Evolutionary conservation across 2,329 filamentous ascomycete species (phyloP).

Genomic region (Hypoxylon sp.): DNA sequence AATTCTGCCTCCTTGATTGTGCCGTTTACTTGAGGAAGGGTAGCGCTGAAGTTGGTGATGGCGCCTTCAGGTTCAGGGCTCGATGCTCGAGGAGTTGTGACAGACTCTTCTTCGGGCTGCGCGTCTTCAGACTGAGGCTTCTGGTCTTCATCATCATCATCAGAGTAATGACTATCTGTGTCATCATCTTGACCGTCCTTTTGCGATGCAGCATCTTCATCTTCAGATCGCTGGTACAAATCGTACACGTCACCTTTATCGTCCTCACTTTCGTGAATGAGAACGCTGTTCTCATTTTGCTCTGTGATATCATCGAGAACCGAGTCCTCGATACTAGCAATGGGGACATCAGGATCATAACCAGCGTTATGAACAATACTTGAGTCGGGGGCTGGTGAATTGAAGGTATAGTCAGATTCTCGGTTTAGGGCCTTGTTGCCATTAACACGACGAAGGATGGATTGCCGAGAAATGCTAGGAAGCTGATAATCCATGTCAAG

Average conservation of each 20-base stretch:
- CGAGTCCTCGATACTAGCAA: conserved; percentile 85
- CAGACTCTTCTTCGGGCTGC: conserved; percentile 60
- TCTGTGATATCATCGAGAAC: conserved; percentile 65
- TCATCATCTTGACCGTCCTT: conserved; percentile 60
- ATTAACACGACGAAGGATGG: conserved; percentile 90
- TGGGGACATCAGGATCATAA: conserved; percentile 88
- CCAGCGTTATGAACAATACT: conserved; percentile 70
- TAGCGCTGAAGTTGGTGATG: conserved; percentile 52
- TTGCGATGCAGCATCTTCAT: conserved; percentile 49
- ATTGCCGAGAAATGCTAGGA: conserved; percentile 91
- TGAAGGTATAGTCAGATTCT: conserved; percentile 74
- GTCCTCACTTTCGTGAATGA: conserved; percentile 76
- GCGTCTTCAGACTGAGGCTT: conserved; percentile 45
- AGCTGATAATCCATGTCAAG: conserved; percentile 73
- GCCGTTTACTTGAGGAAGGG: conserved; percentile 57
- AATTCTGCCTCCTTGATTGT: conserved; percentile 56
- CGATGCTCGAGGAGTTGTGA: conserved; percentile 64
- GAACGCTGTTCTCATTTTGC: conserved; percentile 69
- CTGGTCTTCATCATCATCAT: conserved; percentile 59
- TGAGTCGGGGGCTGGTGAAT: conserved; percentile 70
- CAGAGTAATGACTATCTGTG: conserved; percentile 69
- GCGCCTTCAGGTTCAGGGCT: conserved; percentile 54
- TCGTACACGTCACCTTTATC: conserved; percentile 76
- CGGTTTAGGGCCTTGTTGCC: conserved; percentile 68
- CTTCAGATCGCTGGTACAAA: conserved; percentile 69